These are phyloP conservation scores for Xylaria sp. DNA, from an alignment of 2,329 filamentous ascomycete species.

Conservation along the genomic window DNA sequence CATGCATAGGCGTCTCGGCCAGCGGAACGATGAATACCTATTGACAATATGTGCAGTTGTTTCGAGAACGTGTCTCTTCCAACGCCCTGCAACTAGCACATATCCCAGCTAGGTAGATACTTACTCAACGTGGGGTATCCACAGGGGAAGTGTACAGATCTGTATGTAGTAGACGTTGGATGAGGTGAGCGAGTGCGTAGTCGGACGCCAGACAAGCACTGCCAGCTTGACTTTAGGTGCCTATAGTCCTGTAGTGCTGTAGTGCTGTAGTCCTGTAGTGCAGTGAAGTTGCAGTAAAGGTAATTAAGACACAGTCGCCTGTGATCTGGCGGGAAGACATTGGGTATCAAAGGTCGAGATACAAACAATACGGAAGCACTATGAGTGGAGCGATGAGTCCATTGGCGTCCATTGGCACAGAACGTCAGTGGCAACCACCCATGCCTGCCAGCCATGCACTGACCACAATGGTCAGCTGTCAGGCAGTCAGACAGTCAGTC, in stretches of 20 bases:
- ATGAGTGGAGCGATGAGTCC: background rate
- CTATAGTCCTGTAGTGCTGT: background rate
- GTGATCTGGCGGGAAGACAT: background rate
- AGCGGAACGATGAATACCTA: slow-evolving; percentile 2
- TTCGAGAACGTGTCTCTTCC: too few species aligned
- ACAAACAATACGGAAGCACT: background rate
- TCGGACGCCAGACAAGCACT: background rate
- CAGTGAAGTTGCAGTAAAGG: background rate
- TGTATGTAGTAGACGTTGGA: too few species aligned
- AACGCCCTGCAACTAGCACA: too few species aligned
- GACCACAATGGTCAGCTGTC: background rate
- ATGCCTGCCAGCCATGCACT: background rate
- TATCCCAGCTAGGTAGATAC: background rate
- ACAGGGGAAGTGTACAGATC: too few species aligned
- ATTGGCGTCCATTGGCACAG: too few species aligned
- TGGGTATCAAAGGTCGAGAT: background rate
- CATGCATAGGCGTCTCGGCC: slow-evolving; percentile 2
- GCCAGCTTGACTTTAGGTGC: background rate
- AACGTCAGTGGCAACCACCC: background rate
- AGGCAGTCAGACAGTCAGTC: background rate
- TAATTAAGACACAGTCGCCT: background rate
- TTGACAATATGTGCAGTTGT: background rate
- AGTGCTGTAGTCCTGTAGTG: background rate
- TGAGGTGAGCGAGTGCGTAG: too few species aligned
- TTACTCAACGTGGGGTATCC: too few species aligned